These are phyloP conservation scores for Chenopodium berlandieri DNA, from an alignment of 148 eudicot genomes.

Conservation along the genomic window DNA sequence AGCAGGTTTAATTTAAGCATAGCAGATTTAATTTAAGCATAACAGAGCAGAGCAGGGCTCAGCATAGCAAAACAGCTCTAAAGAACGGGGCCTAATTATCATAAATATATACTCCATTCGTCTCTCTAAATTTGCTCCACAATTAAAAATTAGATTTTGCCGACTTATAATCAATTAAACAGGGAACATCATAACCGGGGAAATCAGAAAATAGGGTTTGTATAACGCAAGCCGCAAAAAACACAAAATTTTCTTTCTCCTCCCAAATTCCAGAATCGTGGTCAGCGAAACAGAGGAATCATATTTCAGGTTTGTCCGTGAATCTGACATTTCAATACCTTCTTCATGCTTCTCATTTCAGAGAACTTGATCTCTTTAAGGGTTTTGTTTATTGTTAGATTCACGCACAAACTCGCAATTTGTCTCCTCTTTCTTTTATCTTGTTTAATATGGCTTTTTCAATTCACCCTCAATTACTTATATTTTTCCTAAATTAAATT, in stretches of 20 bases:
- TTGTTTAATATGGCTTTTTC: neutral
- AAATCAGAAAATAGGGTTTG: neutral
- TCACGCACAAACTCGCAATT: constrained; percentile 37
- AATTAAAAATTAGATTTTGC: too few relatives aligned
- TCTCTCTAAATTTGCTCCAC: too few relatives aligned
- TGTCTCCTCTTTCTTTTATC: constrained; percentile 25
- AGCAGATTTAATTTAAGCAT: too few relatives aligned
- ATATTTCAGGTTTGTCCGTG: constrained; percentile 26
- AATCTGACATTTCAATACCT: constrained; percentile 7
- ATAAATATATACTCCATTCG: too few relatives aligned
- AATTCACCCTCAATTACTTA: neutral
- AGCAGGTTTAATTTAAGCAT: too few relatives aligned
- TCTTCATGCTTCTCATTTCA: neutral
- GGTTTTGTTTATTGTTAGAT: constrained; percentile 21
- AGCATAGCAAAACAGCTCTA: too few relatives aligned
- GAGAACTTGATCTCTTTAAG: neutral
- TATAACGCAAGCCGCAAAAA: neutral
- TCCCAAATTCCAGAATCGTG: too few relatives aligned
- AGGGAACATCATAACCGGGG: too few relatives aligned
- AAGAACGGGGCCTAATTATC: too few relatives aligned
- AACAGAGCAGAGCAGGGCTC: too few relatives aligned
- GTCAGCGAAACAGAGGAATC: constrained; percentile 13
- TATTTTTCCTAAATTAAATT: neutral
- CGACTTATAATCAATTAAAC: too few relatives aligned
- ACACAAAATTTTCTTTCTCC: neutral